These are phyloP conservation scores for Salvia miltiorrhiza DNA, from an alignment of 257 asterid species.

Conservation along the genomic window DNA sequence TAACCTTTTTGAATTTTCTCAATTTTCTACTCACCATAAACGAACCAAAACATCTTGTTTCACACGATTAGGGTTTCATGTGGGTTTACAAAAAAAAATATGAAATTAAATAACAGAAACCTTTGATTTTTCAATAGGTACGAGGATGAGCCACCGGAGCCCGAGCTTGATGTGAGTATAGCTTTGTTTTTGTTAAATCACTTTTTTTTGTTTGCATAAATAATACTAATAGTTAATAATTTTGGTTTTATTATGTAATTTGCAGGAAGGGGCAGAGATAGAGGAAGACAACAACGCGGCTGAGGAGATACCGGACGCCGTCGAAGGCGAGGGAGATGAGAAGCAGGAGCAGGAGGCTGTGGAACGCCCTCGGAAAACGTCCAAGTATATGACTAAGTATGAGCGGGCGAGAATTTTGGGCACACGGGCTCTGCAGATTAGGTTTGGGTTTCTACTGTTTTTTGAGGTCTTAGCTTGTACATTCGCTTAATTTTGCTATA, in stretches of 20 bases:
- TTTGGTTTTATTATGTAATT: background rate
- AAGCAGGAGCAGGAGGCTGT: constrained; percentile 55
- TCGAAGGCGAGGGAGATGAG: constrained; percentile 66
- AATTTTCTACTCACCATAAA: background rate
- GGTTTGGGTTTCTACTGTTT: constrained; percentile 44
- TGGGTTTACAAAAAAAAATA: too few relatives aligned
- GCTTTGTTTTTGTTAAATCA: background rate
- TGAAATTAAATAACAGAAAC: background rate
- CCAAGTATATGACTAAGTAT: constrained; percentile 89
- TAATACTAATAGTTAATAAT: background rate
- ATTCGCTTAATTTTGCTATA: background rate
- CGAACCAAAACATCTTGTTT: background rate
- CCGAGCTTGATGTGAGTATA: constrained; percentile 68
- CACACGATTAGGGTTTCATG: constrained; percentile 17
- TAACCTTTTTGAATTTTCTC: background rate
- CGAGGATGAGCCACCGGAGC: constrained; percentile 83
- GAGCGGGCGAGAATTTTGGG: constrained; percentile 95
- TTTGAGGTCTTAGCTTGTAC: background rate
- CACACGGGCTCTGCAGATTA: constrained; percentile 88
- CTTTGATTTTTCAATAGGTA: constrained; percentile 44
- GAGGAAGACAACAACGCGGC: constrained; percentile 53
- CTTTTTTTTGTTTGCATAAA: background rate
- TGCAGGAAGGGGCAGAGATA: constrained; percentile 77
- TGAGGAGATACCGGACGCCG: constrained; percentile 53
- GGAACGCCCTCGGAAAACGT: constrained; percentile 77